Evolutionary conservation across 345 rosid species (phyloP).

Genomic region (Eucalyptus sideroxylon): DNA sequence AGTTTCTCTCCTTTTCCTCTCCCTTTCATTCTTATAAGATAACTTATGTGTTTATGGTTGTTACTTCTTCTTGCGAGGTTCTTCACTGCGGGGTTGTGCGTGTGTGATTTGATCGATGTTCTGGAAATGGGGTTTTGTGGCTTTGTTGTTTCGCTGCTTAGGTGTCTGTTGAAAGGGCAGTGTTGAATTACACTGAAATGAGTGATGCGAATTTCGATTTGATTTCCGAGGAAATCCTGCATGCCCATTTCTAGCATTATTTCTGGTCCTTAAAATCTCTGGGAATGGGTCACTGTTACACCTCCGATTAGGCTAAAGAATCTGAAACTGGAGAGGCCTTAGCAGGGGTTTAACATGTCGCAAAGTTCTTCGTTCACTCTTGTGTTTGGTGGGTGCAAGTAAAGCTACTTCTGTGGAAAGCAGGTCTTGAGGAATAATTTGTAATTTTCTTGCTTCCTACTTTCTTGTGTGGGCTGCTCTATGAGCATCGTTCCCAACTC

Average conservation of each 20-base stretch:
- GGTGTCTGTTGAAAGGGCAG: background rate
- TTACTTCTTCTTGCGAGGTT: background rate
- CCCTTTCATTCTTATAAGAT: background rate
- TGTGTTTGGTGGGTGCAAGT: background rate
- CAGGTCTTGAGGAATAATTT: background rate
- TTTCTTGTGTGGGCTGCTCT: background rate
- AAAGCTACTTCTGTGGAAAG: background rate
- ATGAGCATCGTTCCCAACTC: background rate
- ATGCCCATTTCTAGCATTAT: background rate
- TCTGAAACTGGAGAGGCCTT: background rate
- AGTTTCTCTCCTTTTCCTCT: background rate
- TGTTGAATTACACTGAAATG: background rate
- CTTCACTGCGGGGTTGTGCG: background rate
- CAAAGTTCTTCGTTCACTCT: background rate
- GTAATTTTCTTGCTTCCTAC: background rate
- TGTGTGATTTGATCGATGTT: background rate
- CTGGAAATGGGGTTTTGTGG: background rate
- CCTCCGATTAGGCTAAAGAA: background rate
- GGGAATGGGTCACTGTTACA: background rate
- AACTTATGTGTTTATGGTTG: background rate
- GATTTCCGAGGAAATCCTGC: background rate
- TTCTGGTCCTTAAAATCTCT: background rate
- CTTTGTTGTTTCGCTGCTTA: background rate
- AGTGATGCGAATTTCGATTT: background rate
- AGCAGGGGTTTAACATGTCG: background rate